Evolutionary conservation across 2,329 filamentous ascomycete genomes (phyloP).

Genomic region (Colletotrichum lindemuthianum): DNA sequence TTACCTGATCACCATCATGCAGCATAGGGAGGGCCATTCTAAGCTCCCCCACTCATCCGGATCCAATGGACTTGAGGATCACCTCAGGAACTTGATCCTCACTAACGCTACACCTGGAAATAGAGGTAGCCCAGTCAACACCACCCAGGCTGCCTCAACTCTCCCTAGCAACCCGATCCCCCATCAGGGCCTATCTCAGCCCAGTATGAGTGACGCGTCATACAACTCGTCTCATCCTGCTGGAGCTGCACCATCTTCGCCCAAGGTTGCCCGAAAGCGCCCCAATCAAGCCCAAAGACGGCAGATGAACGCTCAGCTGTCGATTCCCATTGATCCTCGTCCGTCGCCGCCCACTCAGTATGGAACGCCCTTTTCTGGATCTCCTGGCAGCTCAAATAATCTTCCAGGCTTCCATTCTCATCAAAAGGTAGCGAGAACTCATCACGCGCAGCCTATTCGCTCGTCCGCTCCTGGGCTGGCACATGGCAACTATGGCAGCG

Average conservation of each 20-base stretch:
- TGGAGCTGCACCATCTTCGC: conserved; percentile 47
- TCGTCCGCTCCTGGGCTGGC: conserved; percentile 5
- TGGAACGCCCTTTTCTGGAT: conserved; percentile 44
- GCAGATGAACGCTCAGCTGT: conserved; percentile 69
- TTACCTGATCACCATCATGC: conserved; percentile 15
- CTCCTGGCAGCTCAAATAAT: conserved; percentile 40
- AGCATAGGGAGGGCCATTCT: conserved; percentile 13
- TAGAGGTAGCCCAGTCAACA: conserved; percentile 36
- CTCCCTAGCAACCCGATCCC: conserved; percentile 4
- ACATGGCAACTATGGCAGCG: conserved; percentile 5
- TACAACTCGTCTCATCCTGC: conserved; percentile 40
- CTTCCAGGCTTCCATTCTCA: conserved; percentile 32
- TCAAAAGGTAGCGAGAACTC: conserved; percentile 5
- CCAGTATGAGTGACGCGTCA: background rate
- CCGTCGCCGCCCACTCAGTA: conserved; percentile 44
- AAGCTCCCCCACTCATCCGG: conserved; percentile 40
- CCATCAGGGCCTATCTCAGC: background rate
- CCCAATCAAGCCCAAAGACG: conserved; percentile 72
- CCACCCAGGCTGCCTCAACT: conserved; percentile 26
- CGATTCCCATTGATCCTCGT: conserved; percentile 64
- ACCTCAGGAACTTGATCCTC: conserved; percentile 69
- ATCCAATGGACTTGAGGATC: conserved; percentile 63
- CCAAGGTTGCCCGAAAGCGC: conserved; percentile 57
- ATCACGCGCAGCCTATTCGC: conserved; percentile 8
- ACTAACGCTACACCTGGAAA: conserved; percentile 53